Evolutionary conservation across 192 early-diverging fungal genomes (phyloP).

Genomic region (Coemansia sp.): DNA sequence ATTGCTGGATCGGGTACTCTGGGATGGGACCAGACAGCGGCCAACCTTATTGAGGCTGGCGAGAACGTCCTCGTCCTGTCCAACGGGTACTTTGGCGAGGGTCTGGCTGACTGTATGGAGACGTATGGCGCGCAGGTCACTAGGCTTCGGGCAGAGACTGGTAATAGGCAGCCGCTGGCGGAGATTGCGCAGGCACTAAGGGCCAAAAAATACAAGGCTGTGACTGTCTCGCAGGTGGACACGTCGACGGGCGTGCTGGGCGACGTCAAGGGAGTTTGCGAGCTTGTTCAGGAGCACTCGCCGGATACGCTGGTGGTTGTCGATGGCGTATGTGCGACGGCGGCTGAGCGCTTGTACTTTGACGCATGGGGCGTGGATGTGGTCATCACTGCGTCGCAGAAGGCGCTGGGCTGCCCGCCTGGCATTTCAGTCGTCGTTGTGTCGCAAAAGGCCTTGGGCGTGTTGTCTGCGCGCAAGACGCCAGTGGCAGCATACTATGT

Average conservation of each 20-base stretch:
- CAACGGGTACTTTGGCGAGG: conserved; percentile 96
- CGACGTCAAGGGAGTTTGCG: conserved; percentile 78
- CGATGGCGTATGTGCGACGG: conserved; percentile 96
- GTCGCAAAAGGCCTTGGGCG: conserved; percentile 60
- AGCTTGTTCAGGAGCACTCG: conserved; percentile 71
- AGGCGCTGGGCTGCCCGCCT: conserved; percentile 93
- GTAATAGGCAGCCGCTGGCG: conserved; percentile 68
- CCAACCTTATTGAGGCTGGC: conserved; percentile 87
- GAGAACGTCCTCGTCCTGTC: conserved; percentile 88
- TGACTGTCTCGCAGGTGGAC: conserved; percentile 96
- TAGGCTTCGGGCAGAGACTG: conserved; percentile 68
- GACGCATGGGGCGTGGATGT: conserved; percentile 94
- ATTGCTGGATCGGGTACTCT: conserved; percentile 95
- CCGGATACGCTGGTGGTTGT: conserved; percentile 89
- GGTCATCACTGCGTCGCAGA: conserved; percentile 92
- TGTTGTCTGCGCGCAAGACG: conserved; percentile 64
- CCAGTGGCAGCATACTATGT: conserved; percentile 88
- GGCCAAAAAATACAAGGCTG: conserved; percentile 74
- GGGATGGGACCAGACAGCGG: conserved; percentile 96
- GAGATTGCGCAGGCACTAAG: conserved; percentile 69
- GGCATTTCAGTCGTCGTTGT: conserved; percentile 90
- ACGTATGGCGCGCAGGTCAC: conserved; percentile 91
- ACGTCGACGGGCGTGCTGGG: conserved; percentile 92
- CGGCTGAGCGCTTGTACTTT: conserved; percentile 88
- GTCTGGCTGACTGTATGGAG: conserved; percentile 87